These are phyloP conservation scores for Fusarium protoensiforme DNA, from an alignment of 2,329 filamentous ascomycete genomes.

Conservation along the genomic window DNA sequence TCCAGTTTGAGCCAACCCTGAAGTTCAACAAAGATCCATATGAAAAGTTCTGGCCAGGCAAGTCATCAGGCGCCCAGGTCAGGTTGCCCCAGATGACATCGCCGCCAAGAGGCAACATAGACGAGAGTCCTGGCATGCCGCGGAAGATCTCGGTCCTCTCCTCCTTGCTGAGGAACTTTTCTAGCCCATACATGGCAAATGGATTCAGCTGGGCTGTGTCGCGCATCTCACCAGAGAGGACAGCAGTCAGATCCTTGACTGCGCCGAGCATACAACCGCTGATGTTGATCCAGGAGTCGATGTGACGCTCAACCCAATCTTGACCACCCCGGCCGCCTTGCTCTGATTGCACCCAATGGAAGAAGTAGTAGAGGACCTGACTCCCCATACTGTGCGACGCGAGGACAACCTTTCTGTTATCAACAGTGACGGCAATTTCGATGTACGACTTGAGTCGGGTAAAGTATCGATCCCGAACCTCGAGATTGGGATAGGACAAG, in stretches of 20 bases:
- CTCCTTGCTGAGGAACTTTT: constrained; percentile 91
- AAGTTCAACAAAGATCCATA: constrained; percentile 91
- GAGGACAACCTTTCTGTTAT: constrained; percentile 83
- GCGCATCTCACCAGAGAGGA: constrained; percentile 97
- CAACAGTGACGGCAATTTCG: constrained; percentile 80
- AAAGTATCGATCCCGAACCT: constrained; percentile 93
- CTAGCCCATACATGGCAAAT: constrained; percentile 95
- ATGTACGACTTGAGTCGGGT: constrained; percentile 90
- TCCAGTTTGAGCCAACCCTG: constrained; percentile 71
- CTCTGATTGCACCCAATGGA: constrained; percentile 82
- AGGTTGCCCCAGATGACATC: constrained; percentile 94
- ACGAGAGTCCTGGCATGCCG: constrained; percentile 95
- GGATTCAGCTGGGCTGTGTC: constrained; percentile 97
- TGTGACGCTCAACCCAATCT: constrained; percentile 88
- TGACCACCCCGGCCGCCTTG: constrained; percentile 83
- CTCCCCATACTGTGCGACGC: constrained; percentile 98
- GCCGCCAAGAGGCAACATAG: constrained; percentile 95
- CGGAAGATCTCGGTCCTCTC: constrained; percentile 95
- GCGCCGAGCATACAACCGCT: constrained; percentile 98
- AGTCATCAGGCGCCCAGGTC: constrained; percentile 89
- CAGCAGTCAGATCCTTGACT: constrained; percentile 87
- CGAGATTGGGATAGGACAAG: constrained; percentile 88
- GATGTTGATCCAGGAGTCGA: constrained; percentile 98
- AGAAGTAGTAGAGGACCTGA: constrained; percentile 88
- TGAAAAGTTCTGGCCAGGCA: constrained; percentile 75